These are phyloP conservation scores for Neonectria faginata DNA, from an alignment of 2,329 filamentous ascomycete species.

Conservation along the genomic window DNA sequence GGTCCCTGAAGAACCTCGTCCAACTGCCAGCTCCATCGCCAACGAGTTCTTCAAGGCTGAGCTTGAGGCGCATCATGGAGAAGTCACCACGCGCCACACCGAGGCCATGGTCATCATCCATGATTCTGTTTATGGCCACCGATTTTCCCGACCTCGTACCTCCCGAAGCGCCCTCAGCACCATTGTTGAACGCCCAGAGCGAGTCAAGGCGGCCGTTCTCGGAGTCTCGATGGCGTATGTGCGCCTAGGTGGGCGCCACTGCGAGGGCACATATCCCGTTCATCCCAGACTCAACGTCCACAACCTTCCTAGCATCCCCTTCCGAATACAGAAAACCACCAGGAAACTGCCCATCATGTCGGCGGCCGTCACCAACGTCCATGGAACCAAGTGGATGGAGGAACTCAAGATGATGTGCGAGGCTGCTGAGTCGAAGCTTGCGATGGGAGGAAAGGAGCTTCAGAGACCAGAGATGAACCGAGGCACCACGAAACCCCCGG, in stretches of 20 bases:
- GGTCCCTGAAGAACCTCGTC: constrained; percentile 53
- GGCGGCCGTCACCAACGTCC: constrained; percentile 86
- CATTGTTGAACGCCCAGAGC: constrained; percentile 94
- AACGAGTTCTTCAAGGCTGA: constrained; percentile 77
- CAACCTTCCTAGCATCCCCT: constrained; percentile 73
- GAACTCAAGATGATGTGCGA: constrained; percentile 89
- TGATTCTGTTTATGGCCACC: constrained; percentile 94
- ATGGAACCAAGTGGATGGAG: constrained; percentile 93
- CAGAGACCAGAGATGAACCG: constrained; percentile 73
- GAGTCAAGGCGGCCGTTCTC: constrained; percentile 84
- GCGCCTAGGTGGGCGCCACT: constrained; percentile 84
- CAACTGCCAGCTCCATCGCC: constrained; percentile 70
- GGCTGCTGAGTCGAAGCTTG: constrained; percentile 80
- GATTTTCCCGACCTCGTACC: constrained; percentile 85
- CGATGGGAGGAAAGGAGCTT: constrained; percentile 81
- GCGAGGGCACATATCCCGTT: constrained; percentile 75
- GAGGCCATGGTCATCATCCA: constrained; percentile 88
- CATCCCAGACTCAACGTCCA: constrained; percentile 70
- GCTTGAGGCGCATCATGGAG: constrained; percentile 70
- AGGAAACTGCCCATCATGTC: constrained; percentile 78
- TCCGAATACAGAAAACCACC: constrained; percentile 85
- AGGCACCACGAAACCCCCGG: constrained; percentile 58
- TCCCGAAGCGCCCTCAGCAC: constrained; percentile 76
- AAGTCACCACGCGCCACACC: constrained; percentile 54
- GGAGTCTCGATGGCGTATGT: constrained; percentile 91